These are phyloP conservation scores for Hypoxylon crocopeplum DNA, from an alignment of 495 filamentous ascomycete genomes.

Conservation along the genomic window DNA sequence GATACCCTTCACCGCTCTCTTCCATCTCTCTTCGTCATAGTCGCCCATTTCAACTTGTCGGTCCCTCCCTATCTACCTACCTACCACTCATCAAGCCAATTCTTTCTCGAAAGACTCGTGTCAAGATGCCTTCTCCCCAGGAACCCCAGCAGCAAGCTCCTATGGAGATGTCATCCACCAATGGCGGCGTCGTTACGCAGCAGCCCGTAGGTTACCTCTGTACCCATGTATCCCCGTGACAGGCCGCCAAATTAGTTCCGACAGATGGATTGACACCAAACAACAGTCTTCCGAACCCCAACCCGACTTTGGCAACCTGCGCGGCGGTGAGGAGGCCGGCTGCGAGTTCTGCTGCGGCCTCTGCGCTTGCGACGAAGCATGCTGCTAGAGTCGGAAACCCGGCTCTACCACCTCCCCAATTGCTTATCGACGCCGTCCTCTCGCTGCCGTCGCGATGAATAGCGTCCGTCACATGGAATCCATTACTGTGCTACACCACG, in stretches of 20 bases:
- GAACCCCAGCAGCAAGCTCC: conserved; percentile 45
- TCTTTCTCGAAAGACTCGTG: conserved; percentile 5
- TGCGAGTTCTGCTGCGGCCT: conserved; percentile 46
- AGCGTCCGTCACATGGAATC: too few relatives aligned
- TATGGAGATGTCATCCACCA: conserved; percentile 39
- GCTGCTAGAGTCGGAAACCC: conserved; percentile 37
- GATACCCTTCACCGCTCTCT: conserved; percentile 18
- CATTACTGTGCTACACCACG: not conserved
- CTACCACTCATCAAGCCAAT: not conserved
- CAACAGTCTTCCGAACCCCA: conserved; percentile 38
- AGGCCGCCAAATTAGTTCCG: too few relatives aligned
- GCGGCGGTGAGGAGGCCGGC: conserved; percentile 43
- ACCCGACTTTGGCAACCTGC: conserved; percentile 34
- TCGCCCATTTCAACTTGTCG: conserved; percentile 11
- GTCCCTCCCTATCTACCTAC: not conserved
- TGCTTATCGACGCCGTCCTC: not conserved
- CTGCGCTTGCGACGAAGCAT: conserved; percentile 43
- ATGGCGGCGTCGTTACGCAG: conserved; percentile 39
- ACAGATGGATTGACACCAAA: conserved; percentile 12
- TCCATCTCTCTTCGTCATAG: conserved; percentile 1
- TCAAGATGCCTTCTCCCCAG: conserved; percentile 40
- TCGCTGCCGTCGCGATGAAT: too few relatives aligned
- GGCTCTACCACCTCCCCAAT: not conserved
- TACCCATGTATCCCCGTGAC: not conserved
- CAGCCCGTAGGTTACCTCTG: conserved; percentile 38